Percentiles rank a stretch among this genome's conserved stretches.
These are phyloP conservation scores for Ophiorrhiza pumila DNA, from an alignment of 257 asterid species.

Conservation along the genomic window DNA sequence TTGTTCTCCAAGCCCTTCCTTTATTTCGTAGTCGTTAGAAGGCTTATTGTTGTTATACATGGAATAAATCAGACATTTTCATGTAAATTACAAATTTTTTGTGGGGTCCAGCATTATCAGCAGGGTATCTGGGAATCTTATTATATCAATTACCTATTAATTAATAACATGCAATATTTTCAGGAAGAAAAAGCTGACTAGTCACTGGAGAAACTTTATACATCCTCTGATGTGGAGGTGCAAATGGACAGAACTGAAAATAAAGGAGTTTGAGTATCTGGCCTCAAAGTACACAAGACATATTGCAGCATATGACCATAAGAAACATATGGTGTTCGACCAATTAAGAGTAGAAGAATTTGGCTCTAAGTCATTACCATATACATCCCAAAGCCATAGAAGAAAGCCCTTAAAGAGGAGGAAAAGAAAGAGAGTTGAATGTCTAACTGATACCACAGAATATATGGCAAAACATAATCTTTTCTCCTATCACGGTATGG, in stretches of 20 bases:
- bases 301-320: conserved; percentile 37
- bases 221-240: conserved; percentile 93
- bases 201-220: conserved; percentile 81
- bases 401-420: conserved; percentile 60
- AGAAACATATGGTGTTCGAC: conserved; percentile 39
- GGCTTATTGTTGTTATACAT: too few relatives aligned
- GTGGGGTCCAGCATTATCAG: background rate
- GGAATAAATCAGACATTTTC: background rate
- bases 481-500: conserved; percentile 61
- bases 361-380: conserved; percentile 60
- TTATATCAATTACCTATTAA: background rate
- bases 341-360: conserved; percentile 41
- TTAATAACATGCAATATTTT: conserved; percentile 16
- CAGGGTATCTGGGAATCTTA: background rate
- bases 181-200: conserved; percentile 81
- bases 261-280: conserved; percentile 62
- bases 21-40: background rate
- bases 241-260: conserved; percentile 80
- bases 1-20: background rate
- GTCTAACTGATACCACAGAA: conserved; percentile 41
- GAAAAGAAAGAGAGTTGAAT: conserved; percentile 68
- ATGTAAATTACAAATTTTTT: background rate
- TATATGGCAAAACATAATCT: conserved; percentile 69
- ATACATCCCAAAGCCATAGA: conserved; percentile 30
- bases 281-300: conserved; percentile 52